These are phyloP conservation scores for Penicillium verhagenii DNA, from an alignment of 495 filamentous ascomycete species.

Conservation along the genomic window DNA sequence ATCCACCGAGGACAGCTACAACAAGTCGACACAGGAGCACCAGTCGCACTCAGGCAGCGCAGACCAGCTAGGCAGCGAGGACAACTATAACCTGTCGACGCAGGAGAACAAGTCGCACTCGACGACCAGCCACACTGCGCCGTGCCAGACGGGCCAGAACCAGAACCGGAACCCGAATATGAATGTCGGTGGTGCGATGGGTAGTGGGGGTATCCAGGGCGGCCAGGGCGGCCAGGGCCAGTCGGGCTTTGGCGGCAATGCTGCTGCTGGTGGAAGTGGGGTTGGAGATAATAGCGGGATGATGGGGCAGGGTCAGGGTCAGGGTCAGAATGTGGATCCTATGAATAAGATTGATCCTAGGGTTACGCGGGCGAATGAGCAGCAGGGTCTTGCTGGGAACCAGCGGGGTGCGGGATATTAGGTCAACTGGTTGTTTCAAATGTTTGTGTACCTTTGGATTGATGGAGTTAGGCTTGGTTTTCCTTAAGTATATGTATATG, in stretches of 20 bases:
- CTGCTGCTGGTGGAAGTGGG: background rate
- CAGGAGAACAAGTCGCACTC: conserved; percentile 19
- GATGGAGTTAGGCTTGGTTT: too few relatives aligned
- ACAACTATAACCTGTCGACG: conserved; percentile 2
- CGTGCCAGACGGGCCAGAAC: conserved; percentile 11
- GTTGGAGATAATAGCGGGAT: background rate
- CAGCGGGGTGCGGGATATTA: conserved; percentile 8
- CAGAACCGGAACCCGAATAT: too few relatives aligned
- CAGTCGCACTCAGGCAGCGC: background rate
- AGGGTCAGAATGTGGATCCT: background rate
- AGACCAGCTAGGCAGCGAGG: background rate
- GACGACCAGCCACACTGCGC: conserved; percentile 6
- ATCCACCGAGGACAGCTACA: background rate
- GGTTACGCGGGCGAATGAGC: background rate
- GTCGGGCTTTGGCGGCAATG: background rate
- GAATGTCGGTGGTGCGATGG: background rate
- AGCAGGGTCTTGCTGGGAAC: conserved; percentile 1
- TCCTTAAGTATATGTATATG: too few relatives aligned
- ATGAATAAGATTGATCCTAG: conserved; percentile 12
- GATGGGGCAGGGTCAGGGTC: background rate
- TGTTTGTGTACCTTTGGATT: background rate
- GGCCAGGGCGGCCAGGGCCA: background rate
- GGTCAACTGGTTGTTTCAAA: too few relatives aligned
- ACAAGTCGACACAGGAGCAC: background rate
- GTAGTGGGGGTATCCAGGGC: background rate